Evolutionary conservation across 2,329 filamentous ascomycete species (phyloP).

Genomic region (Furcasterigmium sp.): DNA sequence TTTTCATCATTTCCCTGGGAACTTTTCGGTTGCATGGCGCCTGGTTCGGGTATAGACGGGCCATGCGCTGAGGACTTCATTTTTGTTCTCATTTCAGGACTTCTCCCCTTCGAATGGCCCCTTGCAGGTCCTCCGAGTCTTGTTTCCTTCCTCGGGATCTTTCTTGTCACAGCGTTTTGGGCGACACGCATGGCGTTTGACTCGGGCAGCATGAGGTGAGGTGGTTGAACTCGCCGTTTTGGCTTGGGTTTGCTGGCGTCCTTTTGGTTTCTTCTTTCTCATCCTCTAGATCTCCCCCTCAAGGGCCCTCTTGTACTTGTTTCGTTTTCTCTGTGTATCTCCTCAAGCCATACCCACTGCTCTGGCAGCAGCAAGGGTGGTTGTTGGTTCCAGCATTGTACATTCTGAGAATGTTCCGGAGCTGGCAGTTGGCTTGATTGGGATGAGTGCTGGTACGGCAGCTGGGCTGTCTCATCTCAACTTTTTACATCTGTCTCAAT

Average conservation of each 20-base stretch:
- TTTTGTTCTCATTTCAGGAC: too few species aligned
- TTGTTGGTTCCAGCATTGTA: background rate
- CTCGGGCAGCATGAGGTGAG: too few species aligned
- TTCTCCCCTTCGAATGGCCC: too few species aligned
- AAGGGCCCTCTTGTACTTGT: background rate
- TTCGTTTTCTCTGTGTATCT: background rate
- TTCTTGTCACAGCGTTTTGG: background rate
- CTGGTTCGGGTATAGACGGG: background rate
- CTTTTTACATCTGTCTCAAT: slow-evolving; percentile 11
- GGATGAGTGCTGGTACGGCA: too few species aligned
- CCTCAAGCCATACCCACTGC: slow-evolving; percentile 2
- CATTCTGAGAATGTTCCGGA: background rate
- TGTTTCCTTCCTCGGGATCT: background rate
- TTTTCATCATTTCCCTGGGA: background rate
- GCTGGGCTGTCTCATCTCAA: background rate
- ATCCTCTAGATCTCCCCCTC: background rate
- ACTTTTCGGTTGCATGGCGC: background rate
- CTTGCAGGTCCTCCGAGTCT: too few species aligned
- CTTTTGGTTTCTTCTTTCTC: background rate
- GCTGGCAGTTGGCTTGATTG: too few species aligned
- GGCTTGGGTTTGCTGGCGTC: background rate
- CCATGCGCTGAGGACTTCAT: too few species aligned
- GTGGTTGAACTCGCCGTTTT: too few species aligned
- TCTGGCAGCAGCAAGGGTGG: slow-evolving; percentile 7
- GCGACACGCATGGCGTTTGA: too few species aligned